Evolutionary conservation across 805 yeast species (phyloP).

Genomic region (Saccharomycopsis synnaedendra): DNA sequence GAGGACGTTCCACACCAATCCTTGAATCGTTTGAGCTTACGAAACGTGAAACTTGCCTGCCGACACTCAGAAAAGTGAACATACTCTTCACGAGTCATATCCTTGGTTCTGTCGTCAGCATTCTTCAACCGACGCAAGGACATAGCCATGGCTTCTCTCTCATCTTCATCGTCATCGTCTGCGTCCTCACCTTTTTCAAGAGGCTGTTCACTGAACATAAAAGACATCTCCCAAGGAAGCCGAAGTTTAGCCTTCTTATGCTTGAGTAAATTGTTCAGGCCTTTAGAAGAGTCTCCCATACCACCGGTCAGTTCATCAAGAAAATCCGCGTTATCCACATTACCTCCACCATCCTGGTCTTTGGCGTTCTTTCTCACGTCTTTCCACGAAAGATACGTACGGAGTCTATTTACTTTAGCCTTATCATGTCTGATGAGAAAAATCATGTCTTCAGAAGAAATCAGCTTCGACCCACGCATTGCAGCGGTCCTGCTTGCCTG

Average conservation of each 20-base stretch:
- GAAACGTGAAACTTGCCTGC: slow-evolving; percentile 91
- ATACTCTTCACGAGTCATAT: slow-evolving; percentile 94
- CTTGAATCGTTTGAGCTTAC: slow-evolving; percentile 86
- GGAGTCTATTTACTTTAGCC: slow-evolving; percentile 83
- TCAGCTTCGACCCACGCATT: slow-evolving; percentile 68
- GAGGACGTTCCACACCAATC: slow-evolving; percentile 92
- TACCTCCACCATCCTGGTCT: slow-evolving; percentile 58
- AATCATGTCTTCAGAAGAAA: slow-evolving; percentile 87
- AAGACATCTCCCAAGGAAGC: slow-evolving; percentile 91
- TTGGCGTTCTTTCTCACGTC: slow-evolving; percentile 81
- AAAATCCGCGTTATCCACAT: slow-evolving; percentile 41
- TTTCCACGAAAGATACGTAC: slow-evolving; percentile 93
- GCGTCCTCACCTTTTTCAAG: slow-evolving; percentile 56
- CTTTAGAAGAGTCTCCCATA: slow-evolving; percentile 26
- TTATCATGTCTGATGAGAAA: slow-evolving; percentile 85
- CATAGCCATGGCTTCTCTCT: slow-evolving; percentile 77
- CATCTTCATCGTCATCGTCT: slow-evolving; percentile 74
- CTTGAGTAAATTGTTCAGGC: slow-evolving; percentile 34
- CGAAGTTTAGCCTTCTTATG: slow-evolving; percentile 69
- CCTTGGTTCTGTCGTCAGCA: slow-evolving; percentile 87
- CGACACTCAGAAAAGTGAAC: slow-evolving; percentile 99
- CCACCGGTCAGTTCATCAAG: slow-evolving; percentile 25
- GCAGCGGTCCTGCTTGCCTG: slow-evolving; percentile 74
- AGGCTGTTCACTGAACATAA: slow-evolving; percentile 89
- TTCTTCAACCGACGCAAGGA: slow-evolving; percentile 80